Evolutionary conservation across 441 rosid species (phyloP), one percentile per base, ranked within the genome.

Genomic region (Erodium moschatum): DNA sequence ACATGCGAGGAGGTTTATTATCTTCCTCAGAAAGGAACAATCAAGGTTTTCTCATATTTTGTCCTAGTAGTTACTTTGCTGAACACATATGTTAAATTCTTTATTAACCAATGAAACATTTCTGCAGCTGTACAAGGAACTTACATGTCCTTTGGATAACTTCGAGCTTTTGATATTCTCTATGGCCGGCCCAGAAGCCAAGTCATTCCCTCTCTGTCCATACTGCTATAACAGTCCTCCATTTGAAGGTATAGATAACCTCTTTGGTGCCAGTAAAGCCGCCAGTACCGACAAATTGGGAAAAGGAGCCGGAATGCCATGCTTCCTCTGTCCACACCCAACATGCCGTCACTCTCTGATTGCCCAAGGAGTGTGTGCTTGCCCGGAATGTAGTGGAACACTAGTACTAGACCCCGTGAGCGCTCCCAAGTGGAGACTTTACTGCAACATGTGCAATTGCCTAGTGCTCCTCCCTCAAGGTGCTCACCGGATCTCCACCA

Each of bases 171-270:
- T 92, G 81, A 75, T 92, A 76, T 84, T 86, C 79, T 87, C 97
- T 72, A 82, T 92, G 84, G 91, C 86, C 33, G 98, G 98, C 56
- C 81, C 94, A 3, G 98, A 92, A 77, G 94, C 94, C 72, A 90
- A 90, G 85, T 87, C 97, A 42, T 90, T 86, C 81, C 96, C 98
- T 0, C 86, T 90, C 0, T 92, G 97, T 70, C 98, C 97, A 12
- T 87, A 84, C 76, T 92, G 98, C 85, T 92, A 85, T 76, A 92
- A 90, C 69, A 88, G 79, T 69, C 97, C 94, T 76, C 98, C 98
- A 40, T 90, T 92, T 10, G 94, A 92, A 85, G 97, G 97, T 54
- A 81, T 87, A 44, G 92, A 84, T 61, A 70, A 78, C 19, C 81
- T 90, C 52, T 85, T 84, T 61, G 87, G 91, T 68, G 75, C 82